Percentiles rank a stretch among this genome's conserved stretches.
phyloP scores from a whole-genome alignment of 768 basidiomycete species.

The Tricholoma saponaceum region DNA sequence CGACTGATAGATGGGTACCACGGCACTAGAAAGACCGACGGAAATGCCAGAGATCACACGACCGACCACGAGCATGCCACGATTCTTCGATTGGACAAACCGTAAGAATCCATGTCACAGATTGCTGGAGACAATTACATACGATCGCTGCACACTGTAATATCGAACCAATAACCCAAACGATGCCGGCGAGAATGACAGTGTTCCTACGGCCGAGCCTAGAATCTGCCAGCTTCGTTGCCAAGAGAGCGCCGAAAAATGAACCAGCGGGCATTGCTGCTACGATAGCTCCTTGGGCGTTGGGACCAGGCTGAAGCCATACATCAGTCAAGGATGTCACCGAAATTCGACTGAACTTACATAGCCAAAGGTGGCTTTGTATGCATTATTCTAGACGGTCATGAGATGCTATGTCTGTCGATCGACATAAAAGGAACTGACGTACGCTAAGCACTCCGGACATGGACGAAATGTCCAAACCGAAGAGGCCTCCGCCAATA shows the following conservation, averaged over 20 bases:
- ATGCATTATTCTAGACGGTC: conserved; percentile 31
- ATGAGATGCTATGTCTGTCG: background rate
- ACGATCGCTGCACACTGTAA: conserved; percentile 62
- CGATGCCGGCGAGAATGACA: conserved; percentile 59
- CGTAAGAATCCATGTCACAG: background rate
- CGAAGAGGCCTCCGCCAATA: conserved; percentile 76
- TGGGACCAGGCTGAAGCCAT: conserved; percentile 38
- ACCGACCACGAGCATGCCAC: conserved; percentile 71
- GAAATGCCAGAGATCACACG: conserved; percentile 66
- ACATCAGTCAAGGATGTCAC: background rate
- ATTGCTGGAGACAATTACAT: conserved; percentile 8
- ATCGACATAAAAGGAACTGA: background rate
- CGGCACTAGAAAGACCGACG: conserved; percentile 60
- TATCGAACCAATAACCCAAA: conserved; percentile 72
- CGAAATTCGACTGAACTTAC: conserved; percentile 18
- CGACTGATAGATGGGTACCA: conserved; percentile 74
- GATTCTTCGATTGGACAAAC: conserved; percentile 37
- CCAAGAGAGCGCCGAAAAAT: conserved; percentile 59
- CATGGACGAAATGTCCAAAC: conserved; percentile 82
- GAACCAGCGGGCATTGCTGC: conserved; percentile 78
- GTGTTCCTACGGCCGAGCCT: conserved; percentile 61
- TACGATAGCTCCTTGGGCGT: conserved; percentile 69
- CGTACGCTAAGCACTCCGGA: conserved; percentile 63
- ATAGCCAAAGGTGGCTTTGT: conserved; percentile 30
- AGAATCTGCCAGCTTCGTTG: conserved; percentile 57